Evolutionary conservation across 352 stramenopile genomes (phyloP).

Genomic region (Globisporangium echinulatum): DNA sequence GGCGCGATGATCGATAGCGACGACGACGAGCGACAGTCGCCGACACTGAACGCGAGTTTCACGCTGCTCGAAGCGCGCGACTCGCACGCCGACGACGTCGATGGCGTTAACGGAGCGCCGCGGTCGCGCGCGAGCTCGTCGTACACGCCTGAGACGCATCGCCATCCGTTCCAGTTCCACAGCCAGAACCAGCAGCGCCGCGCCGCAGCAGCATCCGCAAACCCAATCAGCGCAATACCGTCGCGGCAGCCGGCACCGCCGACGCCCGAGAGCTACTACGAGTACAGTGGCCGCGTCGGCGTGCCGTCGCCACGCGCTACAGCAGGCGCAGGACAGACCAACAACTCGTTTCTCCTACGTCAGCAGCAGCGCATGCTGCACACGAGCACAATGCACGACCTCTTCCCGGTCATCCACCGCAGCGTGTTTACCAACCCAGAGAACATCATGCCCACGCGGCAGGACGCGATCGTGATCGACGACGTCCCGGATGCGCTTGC

Average conservation of each 20-base stretch:
- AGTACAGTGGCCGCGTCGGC: neutral
- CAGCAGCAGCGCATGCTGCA: neutral
- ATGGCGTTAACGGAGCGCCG: neutral
- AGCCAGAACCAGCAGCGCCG: constrained; percentile 13
- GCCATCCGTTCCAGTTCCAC: constrained; percentile 8
- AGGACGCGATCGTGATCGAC: constrained; percentile 75
- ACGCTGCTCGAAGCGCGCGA: constrained; percentile 47
- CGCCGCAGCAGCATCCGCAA: constrained; percentile 17
- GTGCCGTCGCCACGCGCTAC: neutral
- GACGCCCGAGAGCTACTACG: constrained; percentile 3
- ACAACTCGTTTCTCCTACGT: constrained; percentile 12
- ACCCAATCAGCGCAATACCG: constrained; percentile 14
- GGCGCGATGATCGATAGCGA: too few species aligned
- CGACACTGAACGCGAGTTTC: constrained; percentile 57
- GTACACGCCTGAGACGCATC: constrained; percentile 1
- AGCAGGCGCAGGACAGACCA: neutral
- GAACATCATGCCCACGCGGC: constrained; percentile 67
- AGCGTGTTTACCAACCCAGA: constrained; percentile 65
- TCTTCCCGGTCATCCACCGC: constrained; percentile 56
- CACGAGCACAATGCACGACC: constrained; percentile 43
- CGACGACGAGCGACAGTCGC: constrained; percentile 9
- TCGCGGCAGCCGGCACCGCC: constrained; percentile 1
- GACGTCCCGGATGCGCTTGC: constrained; percentile 33
- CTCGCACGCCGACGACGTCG: constrained; percentile 11
- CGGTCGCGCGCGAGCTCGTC: neutral